Percentiles rank a stretch among this genome's conserved stretches.
phyloP scores from a whole-genome alignment of 768 basidiomycete species.

The Pleurotus tuoliensis region DNA sequence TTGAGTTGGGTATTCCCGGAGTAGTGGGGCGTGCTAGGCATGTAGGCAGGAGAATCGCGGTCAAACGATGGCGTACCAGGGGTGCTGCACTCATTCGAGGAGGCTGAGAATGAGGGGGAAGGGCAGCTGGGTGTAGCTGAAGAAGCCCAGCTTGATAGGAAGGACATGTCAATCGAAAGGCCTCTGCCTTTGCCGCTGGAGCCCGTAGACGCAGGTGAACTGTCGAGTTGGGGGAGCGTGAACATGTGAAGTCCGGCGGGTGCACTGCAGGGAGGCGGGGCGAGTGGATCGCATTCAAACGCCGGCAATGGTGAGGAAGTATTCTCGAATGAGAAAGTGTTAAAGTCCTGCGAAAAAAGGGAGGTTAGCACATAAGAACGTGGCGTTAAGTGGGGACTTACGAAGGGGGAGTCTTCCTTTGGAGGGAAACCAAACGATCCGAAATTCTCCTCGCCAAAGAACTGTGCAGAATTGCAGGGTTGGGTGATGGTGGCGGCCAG shows the following conservation, averaged over 20 bases:
- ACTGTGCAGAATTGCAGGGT: slow-evolving; percentile 28
- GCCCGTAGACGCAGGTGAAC: not conserved
- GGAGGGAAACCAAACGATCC: slow-evolving; percentile 22
- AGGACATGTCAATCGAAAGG: not conserved
- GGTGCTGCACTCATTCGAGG: not conserved
- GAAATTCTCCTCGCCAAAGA: slow-evolving; percentile 5
- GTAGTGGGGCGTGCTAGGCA: not conserved
- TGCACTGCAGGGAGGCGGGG: slow-evolving; percentile 13
- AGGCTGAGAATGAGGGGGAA: not conserved
- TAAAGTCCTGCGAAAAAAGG: slow-evolving; percentile 33
- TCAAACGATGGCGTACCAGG: slow-evolving; percentile 4
- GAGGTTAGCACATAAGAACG: not conserved
- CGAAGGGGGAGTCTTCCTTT: slow-evolving; percentile 46
- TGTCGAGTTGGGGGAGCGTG: not conserved
- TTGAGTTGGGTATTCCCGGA: not conserved
- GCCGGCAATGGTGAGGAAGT: slow-evolving; percentile 24
- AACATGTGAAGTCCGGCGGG: not conserved
- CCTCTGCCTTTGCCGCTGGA: not conserved
- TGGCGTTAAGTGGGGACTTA: slow-evolving; percentile 29
- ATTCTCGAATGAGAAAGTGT: slow-evolving; percentile 42
- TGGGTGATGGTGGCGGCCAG: slow-evolving; percentile 22
- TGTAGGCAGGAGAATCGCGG: not conserved
- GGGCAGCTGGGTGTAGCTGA: not conserved
- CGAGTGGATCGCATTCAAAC: slow-evolving; percentile 25
- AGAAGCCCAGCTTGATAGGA: not conserved